Evolutionary conservation across 2,329 filamentous ascomycete species (phyloP).

Genomic region (Periconia sp.): DNA sequence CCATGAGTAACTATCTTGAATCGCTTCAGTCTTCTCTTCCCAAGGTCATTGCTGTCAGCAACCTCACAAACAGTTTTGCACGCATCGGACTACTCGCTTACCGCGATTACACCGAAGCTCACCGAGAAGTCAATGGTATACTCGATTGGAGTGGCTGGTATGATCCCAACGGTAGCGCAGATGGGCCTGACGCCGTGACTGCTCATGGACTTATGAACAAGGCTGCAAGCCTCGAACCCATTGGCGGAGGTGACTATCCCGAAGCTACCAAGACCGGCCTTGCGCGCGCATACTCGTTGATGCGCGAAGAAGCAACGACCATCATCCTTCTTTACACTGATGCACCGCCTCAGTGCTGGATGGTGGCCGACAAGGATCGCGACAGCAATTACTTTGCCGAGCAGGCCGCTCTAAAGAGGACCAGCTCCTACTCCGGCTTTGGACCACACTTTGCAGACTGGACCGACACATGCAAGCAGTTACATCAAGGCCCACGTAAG

Average conservation of each 20-base stretch:
- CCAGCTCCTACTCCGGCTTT: conserved; percentile 37
- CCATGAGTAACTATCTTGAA: conserved; percentile 52
- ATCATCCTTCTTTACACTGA: conserved; percentile 58
- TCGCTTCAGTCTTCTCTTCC: conserved; percentile 56
- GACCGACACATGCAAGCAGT: conserved; percentile 45
- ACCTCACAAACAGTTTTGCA: conserved; percentile 57
- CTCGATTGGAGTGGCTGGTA: conserved; percentile 60
- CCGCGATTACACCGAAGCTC: conserved; percentile 52
- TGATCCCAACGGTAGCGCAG: conserved; percentile 11
- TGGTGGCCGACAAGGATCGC: conserved; percentile 27
- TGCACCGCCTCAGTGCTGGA: conserved; percentile 54
- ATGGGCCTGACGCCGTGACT: conserved; percentile 6
- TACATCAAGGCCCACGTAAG: conserved; percentile 46
- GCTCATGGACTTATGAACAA: conserved; percentile 17
- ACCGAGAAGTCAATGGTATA: conserved; percentile 24
- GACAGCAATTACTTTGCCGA: conserved; percentile 34
- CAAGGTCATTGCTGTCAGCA: conserved; percentile 58
- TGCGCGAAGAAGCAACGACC: conserved; percentile 57
- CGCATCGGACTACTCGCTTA: conserved; percentile 60
- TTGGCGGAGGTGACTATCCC: conserved; percentile 51
- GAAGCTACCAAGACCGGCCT: conserved; percentile 59
- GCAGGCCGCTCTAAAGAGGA: conserved; percentile 31
- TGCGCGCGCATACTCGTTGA: conserved; percentile 53
- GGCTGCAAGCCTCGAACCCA: conserved; percentile 33
- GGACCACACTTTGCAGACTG: conserved; percentile 54